phyloP scores from a whole-genome alignment of 169 alveolate species.

The Plasmodium falciparum region DNA sequence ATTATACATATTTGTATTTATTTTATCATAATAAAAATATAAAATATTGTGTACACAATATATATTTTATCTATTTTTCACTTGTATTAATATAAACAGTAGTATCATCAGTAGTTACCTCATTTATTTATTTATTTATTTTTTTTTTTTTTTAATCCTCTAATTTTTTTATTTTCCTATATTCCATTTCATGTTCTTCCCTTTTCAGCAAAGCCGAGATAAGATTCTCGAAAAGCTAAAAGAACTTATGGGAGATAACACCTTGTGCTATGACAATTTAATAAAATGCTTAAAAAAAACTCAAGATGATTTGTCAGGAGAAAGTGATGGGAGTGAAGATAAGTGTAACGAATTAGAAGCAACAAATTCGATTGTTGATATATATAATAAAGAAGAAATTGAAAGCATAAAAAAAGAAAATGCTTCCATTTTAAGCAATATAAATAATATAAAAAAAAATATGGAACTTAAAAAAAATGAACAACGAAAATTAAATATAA shows the following conservation, averaged over 20 bases:
- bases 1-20: no score
- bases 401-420: conserved; percentile 47
- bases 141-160: not conserved
- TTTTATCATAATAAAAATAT: no score
- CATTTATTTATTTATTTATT: not conserved
- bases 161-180: not conserved
- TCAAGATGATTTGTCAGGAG: conserved; percentile 19
- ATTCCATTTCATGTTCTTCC: not conserved
- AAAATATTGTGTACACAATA: no score
- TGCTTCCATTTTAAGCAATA: conserved; percentile 5
- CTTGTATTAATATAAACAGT: not conserved
- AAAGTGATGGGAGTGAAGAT: conserved; percentile 17
- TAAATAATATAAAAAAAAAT: conserved; percentile 40
- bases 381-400: conserved; percentile 32
- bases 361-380: conserved; percentile 4
- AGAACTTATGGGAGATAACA: conserved; percentile 32
- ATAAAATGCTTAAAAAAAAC: conserved; percentile 23
- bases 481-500: conserved; percentile 36
- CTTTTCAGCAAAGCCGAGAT: conserved; percentile 23
- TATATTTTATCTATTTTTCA: no score
- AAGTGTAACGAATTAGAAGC: conserved; percentile 3
- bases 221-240: conserved; percentile 25
- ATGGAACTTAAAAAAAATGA: conserved; percentile 64
- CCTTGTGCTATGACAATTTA: conserved; percentile 4
- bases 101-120: not conserved